Conservation (phyloP, 208 protist species). For the Angomonas ambiguus region DNA sequence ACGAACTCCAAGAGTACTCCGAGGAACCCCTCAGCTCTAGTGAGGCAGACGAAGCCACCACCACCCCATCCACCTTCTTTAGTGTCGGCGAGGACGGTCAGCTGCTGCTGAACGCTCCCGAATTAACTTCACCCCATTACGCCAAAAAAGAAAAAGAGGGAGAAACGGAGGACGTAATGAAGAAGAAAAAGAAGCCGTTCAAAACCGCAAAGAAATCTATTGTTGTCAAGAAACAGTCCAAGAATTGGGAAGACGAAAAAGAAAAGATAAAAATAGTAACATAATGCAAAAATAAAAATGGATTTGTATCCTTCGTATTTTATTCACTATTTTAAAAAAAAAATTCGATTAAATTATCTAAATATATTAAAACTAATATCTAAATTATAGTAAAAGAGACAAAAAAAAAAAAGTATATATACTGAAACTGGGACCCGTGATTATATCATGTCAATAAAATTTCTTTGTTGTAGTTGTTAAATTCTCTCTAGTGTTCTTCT, state of each 20-base stretch:
- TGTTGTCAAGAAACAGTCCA: neutral
- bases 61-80: conserved; percentile 24
- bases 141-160: neutral
- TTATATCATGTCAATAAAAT: no score
- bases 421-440: no score
- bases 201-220: conserved; percentile 12
- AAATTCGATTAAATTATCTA: neutral
- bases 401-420: conserved; percentile 11
- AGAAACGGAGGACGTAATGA: conserved; percentile 7
- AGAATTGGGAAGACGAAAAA: conserved; percentile 7
- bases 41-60: conserved; percentile 19
- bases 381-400: no score
- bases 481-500: neutral
- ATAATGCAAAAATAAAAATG: conserved; percentile 12
- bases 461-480: neutral
- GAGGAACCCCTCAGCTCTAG: conserved; percentile 8
- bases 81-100: conserved; percentile 41
- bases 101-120: conserved; percentile 26
- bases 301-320: neutral
- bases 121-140: neutral
- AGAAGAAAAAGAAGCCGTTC: conserved; percentile 11
- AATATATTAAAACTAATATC: no score
- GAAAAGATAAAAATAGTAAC: conserved; percentile 17
- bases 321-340: conserved; percentile 1
- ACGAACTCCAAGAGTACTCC: conserved; percentile 1